phyloP scores from a whole-genome alignment of 2,329 filamentous ascomycete species.

The Lachnellula arida region DNA sequence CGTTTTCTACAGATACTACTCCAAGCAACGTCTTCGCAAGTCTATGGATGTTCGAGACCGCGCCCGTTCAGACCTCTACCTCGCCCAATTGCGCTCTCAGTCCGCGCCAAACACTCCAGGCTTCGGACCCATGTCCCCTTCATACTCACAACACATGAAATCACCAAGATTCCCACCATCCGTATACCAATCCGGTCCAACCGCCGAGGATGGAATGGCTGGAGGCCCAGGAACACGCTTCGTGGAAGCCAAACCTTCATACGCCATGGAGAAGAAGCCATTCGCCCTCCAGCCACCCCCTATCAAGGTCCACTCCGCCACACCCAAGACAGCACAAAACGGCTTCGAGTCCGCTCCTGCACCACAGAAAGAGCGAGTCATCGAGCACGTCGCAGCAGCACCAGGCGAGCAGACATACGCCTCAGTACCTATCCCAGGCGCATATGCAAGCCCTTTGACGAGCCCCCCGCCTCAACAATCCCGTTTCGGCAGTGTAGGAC shows the following conservation, averaged over 20 bases:
- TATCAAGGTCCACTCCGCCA: constrained; percentile 69
- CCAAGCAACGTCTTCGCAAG: constrained; percentile 90
- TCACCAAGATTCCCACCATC: constrained; percentile 57
- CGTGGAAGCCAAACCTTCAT: constrained; percentile 59
- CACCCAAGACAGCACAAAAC: constrained; percentile 61
- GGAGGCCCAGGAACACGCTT: constrained; percentile 39
- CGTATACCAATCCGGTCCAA: constrained; percentile 47
- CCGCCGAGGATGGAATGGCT: constrained; percentile 47
- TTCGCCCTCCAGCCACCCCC: constrained; percentile 89
- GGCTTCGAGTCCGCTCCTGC: constrained; percentile 50
- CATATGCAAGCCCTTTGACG: constrained; percentile 60
- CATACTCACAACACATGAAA: constrained; percentile 36
- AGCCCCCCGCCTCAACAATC: constrained; percentile 42
- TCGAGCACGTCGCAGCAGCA: constrained; percentile 64
- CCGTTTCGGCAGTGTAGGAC: constrained; percentile 24
- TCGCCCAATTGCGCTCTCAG: constrained; percentile 77
- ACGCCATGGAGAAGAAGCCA: constrained; percentile 50
- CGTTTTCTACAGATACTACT: constrained; percentile 97
- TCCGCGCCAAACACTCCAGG: constrained; percentile 94
- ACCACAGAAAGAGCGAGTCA: constrained; percentile 35
- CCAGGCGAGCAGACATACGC: constrained; percentile 82
- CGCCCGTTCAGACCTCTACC: constrained; percentile 90
- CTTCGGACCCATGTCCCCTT: constrained; percentile 66
- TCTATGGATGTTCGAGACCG: constrained; percentile 95
- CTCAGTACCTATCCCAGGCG: constrained; percentile 81